phyloP scores from a whole-genome alignment of 163 green algal species.

The Chloromonas sp. region DNA sequence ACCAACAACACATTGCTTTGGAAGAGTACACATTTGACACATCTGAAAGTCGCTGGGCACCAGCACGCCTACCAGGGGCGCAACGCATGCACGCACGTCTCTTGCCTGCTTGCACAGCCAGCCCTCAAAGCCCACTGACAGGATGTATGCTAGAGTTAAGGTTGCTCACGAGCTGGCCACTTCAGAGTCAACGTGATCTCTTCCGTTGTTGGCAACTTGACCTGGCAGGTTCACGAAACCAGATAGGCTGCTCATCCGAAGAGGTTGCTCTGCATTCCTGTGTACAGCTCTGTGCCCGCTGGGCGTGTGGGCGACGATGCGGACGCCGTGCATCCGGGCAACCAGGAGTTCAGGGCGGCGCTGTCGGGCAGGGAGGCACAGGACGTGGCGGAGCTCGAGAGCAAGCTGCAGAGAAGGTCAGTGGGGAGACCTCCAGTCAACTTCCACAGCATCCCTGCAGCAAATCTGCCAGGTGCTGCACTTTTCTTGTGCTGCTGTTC shows the following conservation, averaged over 20 bases:
- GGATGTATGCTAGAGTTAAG: no score
- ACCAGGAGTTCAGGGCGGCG: constrained; percentile 87
- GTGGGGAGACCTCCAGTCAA: background rate
- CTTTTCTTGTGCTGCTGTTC: background rate
- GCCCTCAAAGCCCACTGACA: no score
- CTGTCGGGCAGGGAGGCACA: constrained; percentile 69
- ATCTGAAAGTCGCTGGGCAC: no score
- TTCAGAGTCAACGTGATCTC: no score
- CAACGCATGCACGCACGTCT: no score
- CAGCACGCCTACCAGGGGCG: no score
- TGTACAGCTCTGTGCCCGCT: constrained; percentile 77
- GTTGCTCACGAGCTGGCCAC: no score
- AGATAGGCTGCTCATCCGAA: no score
- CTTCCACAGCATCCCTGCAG: background rate
- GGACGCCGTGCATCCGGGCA: constrained; percentile 79
- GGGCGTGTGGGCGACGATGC: constrained; percentile 74
- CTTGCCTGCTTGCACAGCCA: no score
- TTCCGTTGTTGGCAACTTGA: no score
- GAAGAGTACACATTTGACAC: background rate
- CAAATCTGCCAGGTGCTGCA: background rate
- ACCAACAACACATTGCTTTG: background rate
- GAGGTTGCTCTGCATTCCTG: no score
- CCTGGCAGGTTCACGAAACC: no score
- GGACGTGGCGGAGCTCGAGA: constrained; percentile 62
- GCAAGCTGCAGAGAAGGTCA: constrained; percentile 47